Evolutionary conservation across 768 basidiomycete species (phyloP).

Genomic region (Hypsizygus marmoreus): DNA sequence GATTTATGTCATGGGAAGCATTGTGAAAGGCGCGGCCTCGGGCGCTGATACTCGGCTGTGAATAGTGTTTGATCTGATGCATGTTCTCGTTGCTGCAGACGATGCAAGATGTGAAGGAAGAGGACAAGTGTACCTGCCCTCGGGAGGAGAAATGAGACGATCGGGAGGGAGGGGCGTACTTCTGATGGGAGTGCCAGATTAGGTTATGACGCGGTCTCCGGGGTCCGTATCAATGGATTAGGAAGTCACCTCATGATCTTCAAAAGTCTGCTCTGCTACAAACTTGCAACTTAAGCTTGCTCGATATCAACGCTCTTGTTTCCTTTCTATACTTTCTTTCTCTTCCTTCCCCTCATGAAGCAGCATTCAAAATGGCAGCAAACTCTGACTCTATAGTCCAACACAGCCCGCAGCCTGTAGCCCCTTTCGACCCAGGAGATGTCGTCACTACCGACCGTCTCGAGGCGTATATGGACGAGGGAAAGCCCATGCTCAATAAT

Average conservation of each 20-base stretch:
- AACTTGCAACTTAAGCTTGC: conserved; percentile 6
- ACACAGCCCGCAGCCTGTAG: conserved; percentile 18
- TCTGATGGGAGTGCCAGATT: conserved; percentile 19
- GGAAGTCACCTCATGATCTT: conserved; percentile 35
- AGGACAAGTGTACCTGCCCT: conserved; percentile 46
- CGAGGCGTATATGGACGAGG: conserved; percentile 39
- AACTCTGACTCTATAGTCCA: conserved; percentile 23
- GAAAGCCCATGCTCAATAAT: conserved; percentile 73
- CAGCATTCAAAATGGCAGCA: conserved; percentile 22
- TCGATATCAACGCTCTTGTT: conserved; percentile 22
- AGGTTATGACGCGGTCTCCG: conserved; percentile 22
- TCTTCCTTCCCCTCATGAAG: conserved; percentile 25
- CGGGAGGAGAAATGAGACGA: too few relatives aligned
- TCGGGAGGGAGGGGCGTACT: conserved; percentile 11
- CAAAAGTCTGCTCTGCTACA: conserved; percentile 24
- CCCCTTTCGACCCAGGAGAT: conserved; percentile 41
- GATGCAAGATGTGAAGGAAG: conserved; percentile 47
- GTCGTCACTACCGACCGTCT: conserved; percentile 54
- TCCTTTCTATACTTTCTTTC: conserved; percentile 14
- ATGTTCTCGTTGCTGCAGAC: conserved; percentile 33
- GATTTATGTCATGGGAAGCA: conserved; percentile 8
- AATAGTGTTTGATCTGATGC: conserved; percentile 8
- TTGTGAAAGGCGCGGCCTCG: not conserved
- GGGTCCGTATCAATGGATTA: conserved; percentile 27
- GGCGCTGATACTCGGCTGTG: not conserved